These are phyloP conservation scores for Plasmodium billcollinsi DNA, from an alignment of 169 alveolate species.

Conservation along the genomic window DNA sequence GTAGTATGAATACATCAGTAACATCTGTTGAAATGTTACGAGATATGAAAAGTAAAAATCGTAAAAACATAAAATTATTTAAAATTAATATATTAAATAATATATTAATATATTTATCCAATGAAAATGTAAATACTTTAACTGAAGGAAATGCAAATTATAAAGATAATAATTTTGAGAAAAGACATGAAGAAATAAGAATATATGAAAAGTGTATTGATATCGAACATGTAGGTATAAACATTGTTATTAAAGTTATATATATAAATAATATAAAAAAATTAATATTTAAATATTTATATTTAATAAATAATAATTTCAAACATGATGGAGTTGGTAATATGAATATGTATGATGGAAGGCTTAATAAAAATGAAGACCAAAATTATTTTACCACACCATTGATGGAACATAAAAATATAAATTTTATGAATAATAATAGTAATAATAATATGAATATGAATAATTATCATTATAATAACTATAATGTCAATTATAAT, in stretches of 20 bases:
- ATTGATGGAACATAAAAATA: conserved; percentile 2
- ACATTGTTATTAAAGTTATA: conserved; percentile 63
- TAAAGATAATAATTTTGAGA: neutral
- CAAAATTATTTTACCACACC: neutral
- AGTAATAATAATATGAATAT: neutral
- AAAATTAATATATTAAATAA: conserved; percentile 60
- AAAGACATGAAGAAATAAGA: conserved; percentile 58
- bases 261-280: conserved; percentile 51
- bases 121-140: neutral
- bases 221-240: conserved; percentile 66
- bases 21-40: conserved; percentile 55
- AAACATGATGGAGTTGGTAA: neutral
- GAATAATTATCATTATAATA: neutral
- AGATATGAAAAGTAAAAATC: conserved; percentile 59
- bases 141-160: neutral
- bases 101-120: conserved; percentile 29
- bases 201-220: conserved; percentile 52
- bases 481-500: neutral
- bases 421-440: neutral
- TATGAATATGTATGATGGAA: neutral
- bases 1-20: conserved; percentile 20
- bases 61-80: conserved; percentile 49
- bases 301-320: conserved; percentile 8
- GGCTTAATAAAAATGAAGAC: conserved; percentile 5
- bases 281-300: conserved; percentile 23